These are phyloP conservation scores for Brassica juncea DNA, from an alignment of 345 rosid species.

Conservation along the genomic window DNA sequence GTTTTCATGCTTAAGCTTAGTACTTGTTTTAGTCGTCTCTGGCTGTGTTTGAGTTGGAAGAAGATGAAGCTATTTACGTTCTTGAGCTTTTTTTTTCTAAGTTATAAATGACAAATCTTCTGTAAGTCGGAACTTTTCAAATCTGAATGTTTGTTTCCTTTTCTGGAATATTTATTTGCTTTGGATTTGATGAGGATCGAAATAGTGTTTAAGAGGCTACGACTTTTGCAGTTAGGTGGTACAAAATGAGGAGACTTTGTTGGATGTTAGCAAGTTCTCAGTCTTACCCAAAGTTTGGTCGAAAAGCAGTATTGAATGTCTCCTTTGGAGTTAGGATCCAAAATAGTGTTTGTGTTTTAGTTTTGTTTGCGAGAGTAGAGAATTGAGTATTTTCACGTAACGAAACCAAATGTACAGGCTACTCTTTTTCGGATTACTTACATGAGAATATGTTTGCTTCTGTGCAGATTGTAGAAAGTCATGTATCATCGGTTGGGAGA, in stretches of 20 bases:
- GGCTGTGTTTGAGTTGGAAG: not conserved
- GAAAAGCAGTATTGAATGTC: not conserved
- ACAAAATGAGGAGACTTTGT: not conserved
- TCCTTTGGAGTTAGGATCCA: not conserved
- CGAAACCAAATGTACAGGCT: not conserved
- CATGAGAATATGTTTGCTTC: conserved; percentile 12
- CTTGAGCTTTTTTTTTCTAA: not conserved
- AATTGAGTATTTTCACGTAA: not conserved
- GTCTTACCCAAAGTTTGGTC: not conserved
- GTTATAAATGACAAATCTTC: not conserved
- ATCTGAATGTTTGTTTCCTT: not conserved
- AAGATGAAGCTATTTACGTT: not conserved
- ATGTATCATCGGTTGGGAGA: not conserved
- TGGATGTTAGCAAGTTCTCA: not conserved
- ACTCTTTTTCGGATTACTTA: not conserved
- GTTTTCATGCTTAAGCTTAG: conserved; percentile 6
- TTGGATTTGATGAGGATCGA: not conserved
- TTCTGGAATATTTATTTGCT: not conserved
- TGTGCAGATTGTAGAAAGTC: conserved; percentile 18
- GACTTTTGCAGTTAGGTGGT: not conserved
- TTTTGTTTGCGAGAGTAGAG: not conserved
- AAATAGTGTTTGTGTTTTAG: not conserved
- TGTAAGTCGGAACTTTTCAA: not conserved
- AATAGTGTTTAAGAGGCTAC: not conserved
- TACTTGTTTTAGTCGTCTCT: not conserved